phyloP scores from a whole-genome alignment of 1,284 basidiomycete species.

The Cryptococcus sp. region DNA sequence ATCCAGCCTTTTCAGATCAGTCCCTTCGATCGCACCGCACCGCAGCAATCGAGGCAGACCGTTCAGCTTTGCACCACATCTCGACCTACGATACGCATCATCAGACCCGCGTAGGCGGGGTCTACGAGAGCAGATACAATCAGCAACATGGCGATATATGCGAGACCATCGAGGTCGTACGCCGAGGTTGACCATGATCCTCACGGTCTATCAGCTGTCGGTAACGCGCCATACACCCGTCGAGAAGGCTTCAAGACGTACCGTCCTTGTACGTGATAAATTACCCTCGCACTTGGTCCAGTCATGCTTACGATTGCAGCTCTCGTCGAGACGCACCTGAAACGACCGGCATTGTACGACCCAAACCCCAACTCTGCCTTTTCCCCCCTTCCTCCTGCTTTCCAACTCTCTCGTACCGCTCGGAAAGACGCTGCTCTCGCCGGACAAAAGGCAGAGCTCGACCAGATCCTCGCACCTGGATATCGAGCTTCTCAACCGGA shows the following conservation, averaged over 20 bases:
- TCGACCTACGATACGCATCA: too few species aligned
- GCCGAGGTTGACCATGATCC: constrained; percentile 35
- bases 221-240: constrained; percentile 18
- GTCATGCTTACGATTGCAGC: constrained; percentile 13
- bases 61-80: too few species aligned
- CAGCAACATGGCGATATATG: constrained; percentile 20
- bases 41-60: too few species aligned
- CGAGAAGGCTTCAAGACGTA: constrained; percentile 39
- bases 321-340: constrained; percentile 35
- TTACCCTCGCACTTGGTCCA: neutral
- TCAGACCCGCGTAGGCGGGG: too few species aligned
- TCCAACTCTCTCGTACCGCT: constrained; percentile 26
- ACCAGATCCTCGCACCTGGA: constrained; percentile 41
- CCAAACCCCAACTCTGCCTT: constrained; percentile 33
- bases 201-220: constrained; percentile 27
- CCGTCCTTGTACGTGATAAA: constrained; percentile 35
- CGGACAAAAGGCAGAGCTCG: constrained; percentile 38
- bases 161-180: constrained; percentile 40
- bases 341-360: constrained; percentile 32
- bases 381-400: constrained; percentile 34
- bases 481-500: constrained; percentile 25
- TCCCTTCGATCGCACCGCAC: too few species aligned
- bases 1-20: too few species aligned
- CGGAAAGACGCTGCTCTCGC: constrained; percentile 32
- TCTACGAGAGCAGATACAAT: too few species aligned